Percentiles rank a stretch among this genome's conserved stretches.
These are phyloP conservation scores for Mortierella sp. DNA, from an alignment of 371 early-diverging fungal species.

Conservation along the genomic window DNA sequence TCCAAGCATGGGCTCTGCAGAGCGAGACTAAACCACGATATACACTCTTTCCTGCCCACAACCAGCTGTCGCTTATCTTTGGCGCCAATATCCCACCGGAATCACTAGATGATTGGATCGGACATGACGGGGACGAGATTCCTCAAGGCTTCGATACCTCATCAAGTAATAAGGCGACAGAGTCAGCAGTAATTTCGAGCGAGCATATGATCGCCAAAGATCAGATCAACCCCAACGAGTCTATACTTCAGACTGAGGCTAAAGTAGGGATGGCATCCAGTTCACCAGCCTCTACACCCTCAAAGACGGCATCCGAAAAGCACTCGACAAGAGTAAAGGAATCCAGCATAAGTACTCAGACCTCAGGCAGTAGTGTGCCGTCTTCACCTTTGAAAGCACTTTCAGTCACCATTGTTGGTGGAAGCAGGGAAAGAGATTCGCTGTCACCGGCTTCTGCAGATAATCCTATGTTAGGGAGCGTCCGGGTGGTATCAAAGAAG, in stretches of 20 bases:
- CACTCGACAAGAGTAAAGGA: background rate
- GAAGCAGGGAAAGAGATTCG: background rate
- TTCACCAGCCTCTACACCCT: background rate
- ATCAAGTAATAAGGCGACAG: background rate
- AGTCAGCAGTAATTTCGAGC: no score
- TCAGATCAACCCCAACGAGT: background rate
- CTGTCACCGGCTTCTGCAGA: background rate
- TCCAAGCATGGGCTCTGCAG: constrained; percentile 66
- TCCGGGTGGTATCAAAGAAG: constrained; percentile 26
- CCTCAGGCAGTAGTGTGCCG: background rate
- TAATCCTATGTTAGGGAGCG: constrained; percentile 5
- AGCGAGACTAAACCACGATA: constrained; percentile 69
- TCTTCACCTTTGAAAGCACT: background rate
- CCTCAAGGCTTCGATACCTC: background rate
- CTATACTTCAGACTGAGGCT: background rate
- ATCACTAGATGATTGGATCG: constrained; percentile 27
- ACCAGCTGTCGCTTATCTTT: constrained; percentile 38
- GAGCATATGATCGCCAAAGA: background rate
- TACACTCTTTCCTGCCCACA: constrained; percentile 61
- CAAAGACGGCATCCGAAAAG: background rate
- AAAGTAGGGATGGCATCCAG: background rate
- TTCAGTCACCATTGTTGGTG: background rate
- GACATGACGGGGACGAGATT: background rate
- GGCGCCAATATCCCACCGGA: constrained; percentile 39
- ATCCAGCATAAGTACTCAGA: background rate